Conservation (phyloP, 2,329 filamentous ascomycete species). For the Simplicillium aogashimaense region DNA sequence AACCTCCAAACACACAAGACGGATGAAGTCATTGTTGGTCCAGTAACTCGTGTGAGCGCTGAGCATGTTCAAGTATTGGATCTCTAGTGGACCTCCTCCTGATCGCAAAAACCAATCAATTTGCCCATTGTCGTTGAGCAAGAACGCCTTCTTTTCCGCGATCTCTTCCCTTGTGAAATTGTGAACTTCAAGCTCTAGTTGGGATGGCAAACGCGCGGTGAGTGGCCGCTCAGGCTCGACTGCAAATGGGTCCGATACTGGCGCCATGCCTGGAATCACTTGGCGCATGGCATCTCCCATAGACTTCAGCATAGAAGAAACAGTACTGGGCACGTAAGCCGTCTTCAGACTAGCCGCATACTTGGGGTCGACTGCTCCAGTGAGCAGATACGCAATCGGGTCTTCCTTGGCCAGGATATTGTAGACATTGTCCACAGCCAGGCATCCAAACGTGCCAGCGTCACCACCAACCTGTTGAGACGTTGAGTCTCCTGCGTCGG, state of each 20-base stretch:
- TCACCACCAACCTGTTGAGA: slow-evolving; percentile 61
- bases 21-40: slow-evolving; percentile 77
- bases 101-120: slow-evolving; percentile 83
- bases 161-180: slow-evolving; percentile 89
- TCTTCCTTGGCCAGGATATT: slow-evolving; percentile 69
- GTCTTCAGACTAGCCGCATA: slow-evolving; percentile 70
- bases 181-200: slow-evolving; percentile 88
- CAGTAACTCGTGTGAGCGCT: slow-evolving; percentile 94
- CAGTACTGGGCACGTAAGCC: slow-evolving; percentile 68
- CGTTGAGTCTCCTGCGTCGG: slow-evolving; percentile 50
- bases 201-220: slow-evolving; percentile 43
- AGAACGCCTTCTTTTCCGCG: slow-evolving; percentile 75
- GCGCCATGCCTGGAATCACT: slow-evolving; percentile 44
- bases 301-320: slow-evolving; percentile 53
- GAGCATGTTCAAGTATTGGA: slow-evolving; percentile 96
- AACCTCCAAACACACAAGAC: slow-evolving; percentile 81
- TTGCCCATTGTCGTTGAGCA: slow-evolving; percentile 94
- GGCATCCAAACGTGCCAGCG: slow-evolving; percentile 72
- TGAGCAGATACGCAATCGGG: slow-evolving; percentile 84
- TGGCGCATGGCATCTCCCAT: slow-evolving; percentile 53
- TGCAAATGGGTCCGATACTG: slow-evolving; percentile 17
- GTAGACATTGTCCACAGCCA: slow-evolving; percentile 93
- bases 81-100: slow-evolving; percentile 78
- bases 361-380: slow-evolving; percentile 73
- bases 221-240: slow-evolving; percentile 23